A percentile compares a stretch with the other conserved stretches of the same genome.
phyloP scores from a whole-genome alignment of 257 asterid genomes.

The Ophiorrhiza pumila region DNA sequence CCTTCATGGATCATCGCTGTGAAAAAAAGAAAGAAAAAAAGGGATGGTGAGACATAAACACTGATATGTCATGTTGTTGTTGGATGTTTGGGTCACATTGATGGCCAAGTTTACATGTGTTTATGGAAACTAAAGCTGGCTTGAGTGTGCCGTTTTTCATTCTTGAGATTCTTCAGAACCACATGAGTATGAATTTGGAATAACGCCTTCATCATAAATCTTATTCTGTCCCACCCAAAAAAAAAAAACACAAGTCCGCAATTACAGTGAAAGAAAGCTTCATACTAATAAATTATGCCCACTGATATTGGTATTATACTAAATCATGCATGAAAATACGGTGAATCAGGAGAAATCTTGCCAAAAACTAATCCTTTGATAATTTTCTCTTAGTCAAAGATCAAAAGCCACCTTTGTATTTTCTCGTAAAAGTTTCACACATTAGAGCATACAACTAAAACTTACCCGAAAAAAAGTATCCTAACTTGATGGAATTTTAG shows the following conservation, averaged over 20 bases:
- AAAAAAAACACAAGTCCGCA: neutral
- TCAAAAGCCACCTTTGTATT: too few relatives aligned
- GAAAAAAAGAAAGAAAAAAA: neutral
- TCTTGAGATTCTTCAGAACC: neutral
- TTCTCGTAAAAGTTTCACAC: too few relatives aligned
- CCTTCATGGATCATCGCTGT: neutral
- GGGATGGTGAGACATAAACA: neutral
- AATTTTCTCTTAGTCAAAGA: too few relatives aligned
- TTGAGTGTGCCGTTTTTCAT: slow-evolving; percentile 5
- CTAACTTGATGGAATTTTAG: too few relatives aligned
- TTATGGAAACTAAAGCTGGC: slow-evolving; percentile 8
- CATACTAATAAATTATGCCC: neutral
- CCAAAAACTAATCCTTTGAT: too few relatives aligned
- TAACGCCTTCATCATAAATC: neutral
- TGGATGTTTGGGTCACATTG: slow-evolving; percentile 25
- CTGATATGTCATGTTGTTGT: slow-evolving; percentile 17
- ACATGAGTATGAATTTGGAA: too few relatives aligned
- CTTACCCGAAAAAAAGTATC: too few relatives aligned
- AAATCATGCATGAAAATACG: too few relatives aligned
- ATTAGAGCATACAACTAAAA: too few relatives aligned
- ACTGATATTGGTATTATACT: too few relatives aligned
- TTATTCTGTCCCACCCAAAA: neutral
- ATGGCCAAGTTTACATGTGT: slow-evolving; percentile 22
- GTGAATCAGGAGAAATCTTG: too few relatives aligned
- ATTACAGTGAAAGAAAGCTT: too few relatives aligned